Percentiles rank a stretch among this genome's conserved stretches.
Conservation (phyloP, 176 grass and related monocot species). For the barley (Hordeum vulgare) region DNA sequence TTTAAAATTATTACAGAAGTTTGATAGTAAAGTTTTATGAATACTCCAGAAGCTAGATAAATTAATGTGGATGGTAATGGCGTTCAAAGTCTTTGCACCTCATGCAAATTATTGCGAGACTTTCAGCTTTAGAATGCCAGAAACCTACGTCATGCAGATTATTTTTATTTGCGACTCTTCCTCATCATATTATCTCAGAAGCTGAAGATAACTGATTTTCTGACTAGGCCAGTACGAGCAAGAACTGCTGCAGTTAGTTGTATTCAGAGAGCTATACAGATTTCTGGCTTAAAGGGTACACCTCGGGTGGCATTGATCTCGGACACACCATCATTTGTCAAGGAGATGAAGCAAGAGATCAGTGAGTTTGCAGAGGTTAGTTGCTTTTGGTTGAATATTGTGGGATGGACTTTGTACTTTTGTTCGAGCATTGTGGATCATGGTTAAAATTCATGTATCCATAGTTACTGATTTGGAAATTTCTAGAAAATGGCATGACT, state of each 20-base stretch:
- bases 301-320: slow-evolving; percentile 67
- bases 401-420: neutral
- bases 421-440: neutral
- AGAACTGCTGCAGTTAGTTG: slow-evolving; percentile 78
- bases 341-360: slow-evolving; percentile 60
- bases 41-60: neutral
- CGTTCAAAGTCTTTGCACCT: neutral
- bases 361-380: slow-evolving; percentile 81
- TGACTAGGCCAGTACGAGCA: slow-evolving; percentile 65
- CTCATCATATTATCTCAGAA: slow-evolving; percentile 4
- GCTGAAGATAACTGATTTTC: slow-evolving; percentile 17
- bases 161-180: neutral
- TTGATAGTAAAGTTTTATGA: neutral
- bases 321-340: slow-evolving; percentile 72
- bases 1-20: neutral
- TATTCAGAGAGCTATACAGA: slow-evolving; percentile 64
- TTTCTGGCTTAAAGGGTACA: slow-evolving; percentile 21
- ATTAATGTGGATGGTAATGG: neutral
- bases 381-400: slow-evolving; percentile 25
- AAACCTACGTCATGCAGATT: neutral
- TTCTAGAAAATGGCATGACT: neutral
- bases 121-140: neutral
- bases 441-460: neutral
- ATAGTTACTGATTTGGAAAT: neutral
- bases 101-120: neutral